Evolutionary conservation across 2,329 filamentous ascomycete species (phyloP).

Genomic region (Graphiopsis chlorocephala): DNA sequence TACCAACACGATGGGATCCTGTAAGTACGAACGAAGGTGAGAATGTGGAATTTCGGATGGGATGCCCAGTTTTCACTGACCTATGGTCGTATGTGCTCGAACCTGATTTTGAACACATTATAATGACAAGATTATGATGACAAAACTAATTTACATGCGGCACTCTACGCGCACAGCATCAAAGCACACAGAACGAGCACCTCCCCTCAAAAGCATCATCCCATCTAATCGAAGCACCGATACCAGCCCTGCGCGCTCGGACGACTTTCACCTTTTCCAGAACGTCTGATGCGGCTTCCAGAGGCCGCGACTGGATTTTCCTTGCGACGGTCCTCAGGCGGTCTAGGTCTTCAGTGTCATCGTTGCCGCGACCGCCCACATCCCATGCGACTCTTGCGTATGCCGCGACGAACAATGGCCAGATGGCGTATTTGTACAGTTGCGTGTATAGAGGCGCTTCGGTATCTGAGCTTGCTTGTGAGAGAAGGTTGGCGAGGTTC

Average conservation of each 20-base stretch:
- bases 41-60: too few species aligned
- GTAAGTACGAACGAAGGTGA: too few species aligned
- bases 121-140: too few species aligned
- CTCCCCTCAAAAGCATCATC: not conserved
- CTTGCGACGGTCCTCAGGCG: not conserved
- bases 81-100: too few species aligned
- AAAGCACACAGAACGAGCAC: not conserved
- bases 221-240: not conserved
- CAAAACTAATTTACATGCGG: not conserved
- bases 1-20: too few species aligned
- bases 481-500: not conserved
- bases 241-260: not conserved
- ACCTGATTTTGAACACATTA: too few species aligned
- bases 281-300: not conserved
- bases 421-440: not conserved
- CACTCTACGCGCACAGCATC: not conserved
- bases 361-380: not conserved
- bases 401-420: not conserved
- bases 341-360: not conserved
- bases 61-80: too few species aligned
- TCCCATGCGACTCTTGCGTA: not conserved
- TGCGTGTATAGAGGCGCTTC: not conserved
- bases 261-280: not conserved
- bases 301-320: not conserved
- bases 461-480: not conserved